Percentiles rank a stretch among this genome's conserved stretches.
These are phyloP conservation scores for Penicillium diatomitis DNA, from an alignment of 495 filamentous ascomycete genomes.

Conservation along the genomic window DNA sequence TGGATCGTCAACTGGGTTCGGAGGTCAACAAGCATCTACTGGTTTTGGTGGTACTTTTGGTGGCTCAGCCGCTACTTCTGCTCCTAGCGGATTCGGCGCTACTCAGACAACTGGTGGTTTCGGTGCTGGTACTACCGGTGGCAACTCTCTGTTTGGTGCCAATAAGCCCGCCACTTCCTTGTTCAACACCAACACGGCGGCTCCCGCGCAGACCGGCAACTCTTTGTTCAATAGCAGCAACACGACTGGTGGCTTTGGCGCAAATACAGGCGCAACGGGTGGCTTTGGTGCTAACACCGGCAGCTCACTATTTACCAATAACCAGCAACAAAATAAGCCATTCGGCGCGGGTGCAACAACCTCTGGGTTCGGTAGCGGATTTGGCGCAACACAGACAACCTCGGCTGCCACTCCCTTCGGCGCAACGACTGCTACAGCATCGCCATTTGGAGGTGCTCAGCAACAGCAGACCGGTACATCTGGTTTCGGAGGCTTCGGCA, in stretches of 20 bases:
- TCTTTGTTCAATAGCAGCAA: constrained; percentile 30
- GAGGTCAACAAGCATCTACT: constrained; percentile 26
- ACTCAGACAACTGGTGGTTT: constrained; percentile 50
- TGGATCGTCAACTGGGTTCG: constrained; percentile 30
- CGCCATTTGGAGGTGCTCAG: constrained; percentile 33
- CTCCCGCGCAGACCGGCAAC: constrained; percentile 15
- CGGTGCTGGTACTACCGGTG: constrained; percentile 32
- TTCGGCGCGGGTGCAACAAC: constrained; percentile 30
- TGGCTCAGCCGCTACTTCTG: constrained; percentile 32
- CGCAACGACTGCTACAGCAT: constrained; percentile 18
- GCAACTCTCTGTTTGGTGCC: constrained; percentile 33
- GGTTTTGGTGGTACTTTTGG: constrained; percentile 54
- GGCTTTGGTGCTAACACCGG: constrained; percentile 15
- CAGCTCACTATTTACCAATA: constrained; percentile 40
- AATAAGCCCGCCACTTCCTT: constrained; percentile 30
- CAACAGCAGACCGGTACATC: constrained; percentile 30
- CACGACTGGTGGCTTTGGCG: constrained; percentile 11
- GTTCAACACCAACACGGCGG: constrained; percentile 26
- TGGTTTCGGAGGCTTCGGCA: constrained; percentile 37
- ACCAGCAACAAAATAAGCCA: constrained; percentile 34
- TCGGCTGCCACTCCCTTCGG: constrained; percentile 29
- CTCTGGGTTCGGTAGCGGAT: constrained; percentile 23
- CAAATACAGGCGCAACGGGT: too few species aligned
- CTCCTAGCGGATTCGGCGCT: constrained; percentile 32
- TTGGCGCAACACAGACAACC: constrained; percentile 28